Evolutionary conservation across 2,329 filamentous ascomycete species (phyloP).

Genomic region (Neopestalotiopsis rosae): DNA sequence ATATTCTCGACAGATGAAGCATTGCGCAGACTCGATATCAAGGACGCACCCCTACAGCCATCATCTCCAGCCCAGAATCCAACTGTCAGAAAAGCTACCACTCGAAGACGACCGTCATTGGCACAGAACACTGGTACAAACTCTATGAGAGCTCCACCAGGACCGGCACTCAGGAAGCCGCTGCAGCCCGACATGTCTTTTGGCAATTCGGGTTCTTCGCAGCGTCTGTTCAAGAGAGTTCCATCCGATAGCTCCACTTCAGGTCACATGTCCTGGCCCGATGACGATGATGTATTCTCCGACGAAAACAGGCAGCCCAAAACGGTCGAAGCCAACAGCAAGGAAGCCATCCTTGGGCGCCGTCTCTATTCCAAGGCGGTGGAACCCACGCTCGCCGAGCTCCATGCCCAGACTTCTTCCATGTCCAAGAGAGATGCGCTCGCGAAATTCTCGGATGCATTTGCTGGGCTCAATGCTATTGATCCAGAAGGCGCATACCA

Average conservation of each 20-base stretch:
- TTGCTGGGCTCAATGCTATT: constrained; percentile 80
- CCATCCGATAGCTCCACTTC: constrained; percentile 68
- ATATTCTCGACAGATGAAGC: constrained; percentile 65
- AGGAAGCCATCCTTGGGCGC: constrained; percentile 83
- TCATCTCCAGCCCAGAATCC: constrained; percentile 53
- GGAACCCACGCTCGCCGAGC: constrained; percentile 82
- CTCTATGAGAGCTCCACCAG: constrained; percentile 44
- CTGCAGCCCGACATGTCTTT: constrained; percentile 90
- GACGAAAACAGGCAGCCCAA: constrained; percentile 70
- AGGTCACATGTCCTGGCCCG: constrained; percentile 43
- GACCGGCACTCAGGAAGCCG: constrained; percentile 69
- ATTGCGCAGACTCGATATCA: constrained; percentile 64
- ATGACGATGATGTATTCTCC: constrained; percentile 46
- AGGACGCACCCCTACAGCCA: constrained; percentile 63
- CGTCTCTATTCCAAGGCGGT: constrained; percentile 82
- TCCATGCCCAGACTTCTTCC: constrained; percentile 77
- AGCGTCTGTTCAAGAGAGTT: constrained; percentile 88
- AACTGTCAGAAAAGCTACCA: constrained; percentile 67
- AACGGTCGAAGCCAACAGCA: constrained; percentile 66
- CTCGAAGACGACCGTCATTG: constrained; percentile 53
- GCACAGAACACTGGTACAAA: constrained; percentile 42
- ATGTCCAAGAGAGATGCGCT: constrained; percentile 80
- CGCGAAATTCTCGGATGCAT: constrained; percentile 82
- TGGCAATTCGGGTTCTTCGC: constrained; percentile 90
- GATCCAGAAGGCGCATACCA: constrained; percentile 92